These are phyloP conservation scores for Protoeuglena noctilucae DNA, from an alignment of 139 green algal species.

Conservation along the genomic window DNA sequence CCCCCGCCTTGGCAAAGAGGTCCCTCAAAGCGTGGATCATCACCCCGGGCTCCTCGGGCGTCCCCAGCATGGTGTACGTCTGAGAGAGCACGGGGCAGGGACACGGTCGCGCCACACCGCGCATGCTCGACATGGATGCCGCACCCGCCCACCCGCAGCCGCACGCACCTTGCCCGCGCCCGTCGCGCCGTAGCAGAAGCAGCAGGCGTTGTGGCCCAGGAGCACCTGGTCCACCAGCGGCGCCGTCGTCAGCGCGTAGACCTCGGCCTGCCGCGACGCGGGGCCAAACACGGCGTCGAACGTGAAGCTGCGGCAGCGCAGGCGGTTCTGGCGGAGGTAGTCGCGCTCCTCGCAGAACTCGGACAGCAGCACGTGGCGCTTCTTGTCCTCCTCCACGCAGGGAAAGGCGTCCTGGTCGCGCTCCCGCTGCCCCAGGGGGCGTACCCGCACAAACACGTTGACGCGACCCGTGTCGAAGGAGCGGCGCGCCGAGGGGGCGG, in stretches of 20 bases:
- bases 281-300: neutral
- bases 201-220: constrained; percentile 61
- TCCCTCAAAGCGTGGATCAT: neutral
- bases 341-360: neutral
- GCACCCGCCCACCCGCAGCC: no score
- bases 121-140: no score
- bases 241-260: neutral
- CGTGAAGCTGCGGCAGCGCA: neutral
- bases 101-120: no score
- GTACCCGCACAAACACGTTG: neutral
- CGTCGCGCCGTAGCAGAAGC: constrained; percentile 94
- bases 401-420: neutral
- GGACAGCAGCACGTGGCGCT: neutral
- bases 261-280: neutral
- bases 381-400: neutral
- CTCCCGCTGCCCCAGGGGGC: neutral
- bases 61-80: neutral
- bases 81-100: no score
- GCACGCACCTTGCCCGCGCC: constrained; percentile 24
- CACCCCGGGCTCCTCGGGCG: neutral
- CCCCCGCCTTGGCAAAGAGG: neutral
- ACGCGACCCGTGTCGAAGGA: neutral
- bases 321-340: neutral
- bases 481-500: no score
- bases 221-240: neutral